phyloP scores from a whole-genome alignment of 257 asterid genomes.

The Penstemon newberryi region DNA sequence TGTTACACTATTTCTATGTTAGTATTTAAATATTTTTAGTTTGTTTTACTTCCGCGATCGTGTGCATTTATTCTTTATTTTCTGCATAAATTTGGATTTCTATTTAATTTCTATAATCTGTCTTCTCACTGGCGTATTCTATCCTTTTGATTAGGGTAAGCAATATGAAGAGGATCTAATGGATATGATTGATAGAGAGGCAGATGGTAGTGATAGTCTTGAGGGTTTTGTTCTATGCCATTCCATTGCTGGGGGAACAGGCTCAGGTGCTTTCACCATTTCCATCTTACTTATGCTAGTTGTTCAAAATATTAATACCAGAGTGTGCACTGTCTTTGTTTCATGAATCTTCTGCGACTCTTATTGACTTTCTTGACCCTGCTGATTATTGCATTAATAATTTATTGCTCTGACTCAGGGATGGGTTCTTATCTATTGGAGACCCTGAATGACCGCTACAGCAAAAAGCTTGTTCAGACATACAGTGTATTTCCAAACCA shows the following conservation, averaged over 20 bases:
- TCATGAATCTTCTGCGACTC: conserved; percentile 1
- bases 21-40: not conserved
- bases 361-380: conserved; percentile 2
- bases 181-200: conserved; percentile 99
- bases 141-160: conserved; percentile 64
- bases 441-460: conserved; percentile 92
- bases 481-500: conserved; percentile 99
- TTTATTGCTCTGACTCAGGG: conserved; percentile 49
- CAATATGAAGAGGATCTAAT: conserved; percentile 94
- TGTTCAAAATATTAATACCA: conserved; percentile 8
- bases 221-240: conserved; percentile 99
- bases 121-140: conserved; percentile 16
- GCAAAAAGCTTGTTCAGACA: conserved; percentile 97
- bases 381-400: conserved; percentile 22
- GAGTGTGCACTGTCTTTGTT: not conserved
- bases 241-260: conserved; percentile 98
- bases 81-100: conserved; percentile 1
- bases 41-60: not conserved
- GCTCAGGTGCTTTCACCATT: conserved; percentile 61
- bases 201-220: conserved; percentile 99
- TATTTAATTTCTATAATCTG: conserved; percentile 2
- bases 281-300: not conserved
- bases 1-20: not conserved
- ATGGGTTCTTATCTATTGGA: conserved; percentile 99
- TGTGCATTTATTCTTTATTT: not conserved